Base-by-base conservation (phyloP, 441 rosid species). In the Adansonia gregorii region DNA sequence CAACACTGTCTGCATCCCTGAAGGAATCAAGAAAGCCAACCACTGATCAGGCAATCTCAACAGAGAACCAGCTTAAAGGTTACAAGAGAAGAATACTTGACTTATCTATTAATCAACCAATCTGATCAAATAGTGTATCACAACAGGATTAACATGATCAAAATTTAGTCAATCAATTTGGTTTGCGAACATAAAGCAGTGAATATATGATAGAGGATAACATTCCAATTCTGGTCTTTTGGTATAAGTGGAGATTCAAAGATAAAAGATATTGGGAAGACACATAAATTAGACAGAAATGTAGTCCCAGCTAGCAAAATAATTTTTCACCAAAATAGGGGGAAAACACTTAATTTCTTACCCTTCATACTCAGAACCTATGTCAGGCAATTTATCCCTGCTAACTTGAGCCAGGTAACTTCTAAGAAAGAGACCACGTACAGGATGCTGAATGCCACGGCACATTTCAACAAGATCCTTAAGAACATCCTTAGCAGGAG, bases 401-500 rank as follows among this genome's bases (percentile, higher is more conserved):
- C 96, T 90, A 71, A 92, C 86, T 85, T 86, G 96, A 17, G 96
- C 89, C 80, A 92, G 94, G 81, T 92, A 92, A 83, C 96, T 92
- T 85, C 96, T 89, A 70, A 90, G 85, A 82, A 92, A 92, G 65
- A 92, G 96, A 78, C 96, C 96, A 43, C 94, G 93, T 60, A 92
- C 79, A 73, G 96, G 96, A 87, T 92, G 85, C 86, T 92, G 96
- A 84, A 92, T 89, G 63, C 96, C 96, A 67, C 93, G 94, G 74
- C 96, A 92, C 96, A 92, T 92, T 82, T 92, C 96, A 60, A 92
- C 96, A 39, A 92, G 94, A 86, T 92, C 96, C 84, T 90, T 92
- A 67, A 92, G 93, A 73, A 92, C 88, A 80, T 92, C 96, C 84
- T 86, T 92, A 9, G 96, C 91, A 75, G 96, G 96, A 71, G 94